phyloP scores from a whole-genome alignment of 345 rosid species.

The Euphorbia peplus region DNA sequence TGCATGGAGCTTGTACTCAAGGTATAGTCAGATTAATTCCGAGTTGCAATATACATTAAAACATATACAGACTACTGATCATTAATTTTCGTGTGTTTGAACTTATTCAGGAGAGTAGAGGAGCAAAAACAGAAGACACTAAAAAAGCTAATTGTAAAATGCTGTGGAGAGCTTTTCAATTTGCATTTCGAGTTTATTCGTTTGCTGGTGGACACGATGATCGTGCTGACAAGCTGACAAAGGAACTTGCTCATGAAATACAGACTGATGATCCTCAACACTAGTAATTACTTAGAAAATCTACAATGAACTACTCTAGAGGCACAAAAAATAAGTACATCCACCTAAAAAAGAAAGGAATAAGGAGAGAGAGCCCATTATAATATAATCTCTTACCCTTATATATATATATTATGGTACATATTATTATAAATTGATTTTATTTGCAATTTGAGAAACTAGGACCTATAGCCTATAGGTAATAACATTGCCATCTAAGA shows the following conservation, averaged over 20 bases:
- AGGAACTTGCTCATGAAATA: slow-evolving; percentile 78
- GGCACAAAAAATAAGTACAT: neutral
- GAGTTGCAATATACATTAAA: neutral
- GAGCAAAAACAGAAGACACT: slow-evolving; percentile 44
- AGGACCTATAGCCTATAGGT: neutral
- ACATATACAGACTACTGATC: too few relatives aligned
- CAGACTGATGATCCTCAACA: slow-evolving; percentile 55
- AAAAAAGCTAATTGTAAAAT: slow-evolving; percentile 39
- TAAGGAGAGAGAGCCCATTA: neutral
- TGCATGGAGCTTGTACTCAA: slow-evolving; percentile 80
- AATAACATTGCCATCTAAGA: neutral
- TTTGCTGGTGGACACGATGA: slow-evolving; percentile 92
- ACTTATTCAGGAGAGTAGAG: slow-evolving; percentile 55
- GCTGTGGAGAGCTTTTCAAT: slow-evolving; percentile 87
- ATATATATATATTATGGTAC: too few relatives aligned
- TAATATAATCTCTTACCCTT: too few relatives aligned
- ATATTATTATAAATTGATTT: too few relatives aligned
- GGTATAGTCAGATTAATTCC: slow-evolving; percentile 37
- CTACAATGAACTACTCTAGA: neutral
- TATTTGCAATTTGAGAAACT: neutral
- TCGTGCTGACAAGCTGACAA: slow-evolving; percentile 68
- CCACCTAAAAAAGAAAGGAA: neutral
- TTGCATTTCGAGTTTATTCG: slow-evolving; percentile 72
- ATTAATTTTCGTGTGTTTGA: slow-evolving; percentile 1
- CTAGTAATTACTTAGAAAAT: slow-evolving; percentile 10